phyloP scores from a whole-genome alignment of 345 rosid genomes.

The Moringa oleifera region DNA sequence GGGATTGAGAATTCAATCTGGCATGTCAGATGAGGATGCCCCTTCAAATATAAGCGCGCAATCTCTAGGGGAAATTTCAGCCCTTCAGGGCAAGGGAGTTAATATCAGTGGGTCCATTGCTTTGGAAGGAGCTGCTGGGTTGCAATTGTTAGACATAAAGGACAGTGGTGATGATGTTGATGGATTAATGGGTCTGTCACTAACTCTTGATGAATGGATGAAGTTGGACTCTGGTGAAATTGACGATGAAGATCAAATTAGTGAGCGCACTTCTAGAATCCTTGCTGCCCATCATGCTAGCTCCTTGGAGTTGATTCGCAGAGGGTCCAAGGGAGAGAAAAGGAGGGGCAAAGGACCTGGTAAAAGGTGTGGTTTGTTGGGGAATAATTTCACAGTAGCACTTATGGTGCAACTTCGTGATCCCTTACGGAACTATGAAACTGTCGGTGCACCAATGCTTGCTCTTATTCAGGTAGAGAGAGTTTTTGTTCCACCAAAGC shows the following conservation, averaged over 20 bases:
- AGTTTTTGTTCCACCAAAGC: slow-evolving; percentile 85
- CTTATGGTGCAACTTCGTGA: slow-evolving; percentile 87
- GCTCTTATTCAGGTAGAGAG: slow-evolving; percentile 94
- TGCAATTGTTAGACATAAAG: slow-evolving; percentile 73
- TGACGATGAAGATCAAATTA: slow-evolving; percentile 68
- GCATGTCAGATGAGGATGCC: slow-evolving; percentile 71
- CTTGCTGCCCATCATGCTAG: slow-evolving; percentile 91
- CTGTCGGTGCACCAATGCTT: slow-evolving; percentile 95
- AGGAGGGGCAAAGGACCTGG: slow-evolving; percentile 50
- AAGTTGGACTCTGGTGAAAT: slow-evolving; percentile 82
- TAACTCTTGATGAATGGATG: slow-evolving; percentile 95
- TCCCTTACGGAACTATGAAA: slow-evolving; percentile 77
- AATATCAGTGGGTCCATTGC: slow-evolving; percentile 53
- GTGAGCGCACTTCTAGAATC: slow-evolving; percentile 73
- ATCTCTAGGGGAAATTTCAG: slow-evolving; percentile 64
- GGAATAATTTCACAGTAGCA: slow-evolving; percentile 88
- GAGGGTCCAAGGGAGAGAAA: slow-evolving; percentile 70
- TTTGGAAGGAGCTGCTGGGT: slow-evolving; percentile 80
- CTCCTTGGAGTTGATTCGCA: slow-evolving; percentile 55
- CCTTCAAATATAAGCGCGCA: slow-evolving; percentile 67
- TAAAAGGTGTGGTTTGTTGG: slow-evolving; percentile 77
- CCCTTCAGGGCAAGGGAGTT: slow-evolving; percentile 66
- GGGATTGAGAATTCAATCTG: slow-evolving; percentile 90
- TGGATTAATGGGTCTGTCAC: slow-evolving; percentile 81
- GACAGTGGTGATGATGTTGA: slow-evolving; percentile 50